These are phyloP conservation scores for Amaranthus palmeri DNA, from an alignment of 148 eudicot species.

Conservation along the genomic window DNA sequence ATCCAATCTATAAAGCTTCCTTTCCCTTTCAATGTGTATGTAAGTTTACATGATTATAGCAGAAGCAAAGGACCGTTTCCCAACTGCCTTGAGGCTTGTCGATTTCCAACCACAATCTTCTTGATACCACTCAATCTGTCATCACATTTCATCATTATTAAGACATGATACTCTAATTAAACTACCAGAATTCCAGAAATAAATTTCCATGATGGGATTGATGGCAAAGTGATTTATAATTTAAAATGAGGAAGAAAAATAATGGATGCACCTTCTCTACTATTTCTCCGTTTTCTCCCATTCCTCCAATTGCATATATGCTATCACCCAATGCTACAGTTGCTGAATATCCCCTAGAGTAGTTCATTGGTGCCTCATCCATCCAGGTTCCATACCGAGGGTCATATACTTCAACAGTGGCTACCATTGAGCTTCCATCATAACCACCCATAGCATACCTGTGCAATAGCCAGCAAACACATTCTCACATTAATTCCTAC, in stretches of 20 bases:
- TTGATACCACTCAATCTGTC: constrained; percentile 65
- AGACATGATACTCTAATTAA: constrained; percentile 1
- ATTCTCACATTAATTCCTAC: not conserved
- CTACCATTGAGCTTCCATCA: constrained; percentile 51
- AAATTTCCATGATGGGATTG: not conserved
- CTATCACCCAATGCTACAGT: constrained; percentile 42
- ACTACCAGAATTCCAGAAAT: not conserved
- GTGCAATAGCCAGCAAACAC: constrained; percentile 14
- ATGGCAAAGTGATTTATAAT: not conserved
- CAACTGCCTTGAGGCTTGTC: constrained; percentile 45
- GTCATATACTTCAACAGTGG: constrained; percentile 69
- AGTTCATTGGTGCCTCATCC: constrained; percentile 54
- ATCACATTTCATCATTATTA: not conserved
- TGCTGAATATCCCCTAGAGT: constrained; percentile 54
- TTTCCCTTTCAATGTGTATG: not conserved
- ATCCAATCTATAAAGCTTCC: not conserved
- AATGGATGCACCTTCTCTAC: constrained; percentile 38
- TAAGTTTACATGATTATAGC: constrained; percentile 26
- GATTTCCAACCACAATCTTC: constrained; percentile 65
- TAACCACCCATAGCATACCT: constrained; percentile 77
- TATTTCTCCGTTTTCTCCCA: constrained; percentile 21
- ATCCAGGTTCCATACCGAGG: constrained; percentile 72
- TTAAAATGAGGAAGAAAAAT: not conserved
- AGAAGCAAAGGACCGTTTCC: constrained; percentile 48
- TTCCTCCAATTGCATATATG: constrained; percentile 66